Evolutionary conservation across 805 yeast genomes (phyloP).

Genomic region (Yamadazyma takamatsuzukensis): DNA sequence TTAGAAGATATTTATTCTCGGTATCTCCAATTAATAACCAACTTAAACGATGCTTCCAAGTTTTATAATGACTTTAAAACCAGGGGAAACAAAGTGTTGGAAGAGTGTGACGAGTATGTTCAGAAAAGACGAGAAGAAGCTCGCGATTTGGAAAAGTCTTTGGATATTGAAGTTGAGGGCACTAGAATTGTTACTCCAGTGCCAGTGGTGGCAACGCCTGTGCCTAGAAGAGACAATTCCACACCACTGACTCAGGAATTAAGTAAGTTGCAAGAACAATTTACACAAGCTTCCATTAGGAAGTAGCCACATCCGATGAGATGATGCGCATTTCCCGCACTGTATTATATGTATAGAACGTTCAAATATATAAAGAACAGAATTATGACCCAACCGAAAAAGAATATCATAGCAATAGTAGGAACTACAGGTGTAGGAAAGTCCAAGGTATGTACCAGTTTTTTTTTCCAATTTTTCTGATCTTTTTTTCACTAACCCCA

Average conservation of each 20-base stretch:
- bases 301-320: conserved; percentile 5
- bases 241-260: conserved; percentile 10
- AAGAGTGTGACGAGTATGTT: conserved; percentile 51
- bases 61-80: conserved; percentile 64
- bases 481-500: conserved; percentile 14
- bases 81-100: conserved; percentile 42
- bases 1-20: conserved; percentile 49
- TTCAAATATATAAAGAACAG: conserved; percentile 19
- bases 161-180: background rate
- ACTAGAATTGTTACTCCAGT: conserved; percentile 10
- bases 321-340: conserved; percentile 3
- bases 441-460: conserved; percentile 54
- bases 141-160: conserved; percentile 40
- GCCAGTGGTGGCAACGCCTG: conserved; percentile 10
- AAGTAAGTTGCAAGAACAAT: conserved; percentile 9
- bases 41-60: conserved; percentile 62
- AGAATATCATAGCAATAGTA: conserved; percentile 57
- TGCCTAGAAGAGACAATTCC: conserved; percentile 3
- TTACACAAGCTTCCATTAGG: conserved; percentile 8
- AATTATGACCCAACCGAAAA: conserved; percentile 29
- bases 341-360: conserved; percentile 11
- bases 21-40: conserved; percentile 53
- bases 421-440: conserved; percentile 98
- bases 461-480: background rate
- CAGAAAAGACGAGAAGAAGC: conserved; percentile 50